A percentile compares a stretch with the other conserved stretches of the same genome.
These are phyloP conservation scores for Stephania cephalantha DNA, from an alignment of 164 flowering plant species.

Conservation along the genomic window DNA sequence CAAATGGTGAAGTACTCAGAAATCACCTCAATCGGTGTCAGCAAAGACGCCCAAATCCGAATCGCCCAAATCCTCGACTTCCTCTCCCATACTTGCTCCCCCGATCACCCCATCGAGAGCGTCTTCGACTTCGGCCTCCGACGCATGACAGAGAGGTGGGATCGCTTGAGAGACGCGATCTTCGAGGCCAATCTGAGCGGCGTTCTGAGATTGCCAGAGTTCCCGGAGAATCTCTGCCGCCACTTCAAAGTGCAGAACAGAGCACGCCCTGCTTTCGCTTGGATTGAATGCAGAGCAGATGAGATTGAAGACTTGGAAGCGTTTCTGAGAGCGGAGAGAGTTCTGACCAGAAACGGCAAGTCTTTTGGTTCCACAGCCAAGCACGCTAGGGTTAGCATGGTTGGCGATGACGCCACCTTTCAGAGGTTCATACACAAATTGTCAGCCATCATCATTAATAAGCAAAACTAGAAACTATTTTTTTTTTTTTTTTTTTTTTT, in stretches of 20 bases:
- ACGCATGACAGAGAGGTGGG: conserved; percentile 49
- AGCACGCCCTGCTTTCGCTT: conserved; percentile 74
- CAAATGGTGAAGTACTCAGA: conserved; percentile 46
- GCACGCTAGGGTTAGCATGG: conserved; percentile 39
- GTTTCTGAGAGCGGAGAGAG: conserved; percentile 43
- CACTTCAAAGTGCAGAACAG: conserved; percentile 16
- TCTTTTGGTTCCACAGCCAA: conserved; percentile 33
- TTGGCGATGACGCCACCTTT: conserved; percentile 22
- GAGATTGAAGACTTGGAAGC: conserved; percentile 46
- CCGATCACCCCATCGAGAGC: conserved; percentile 4
- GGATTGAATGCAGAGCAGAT: conserved; percentile 62
- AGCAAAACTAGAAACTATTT: too few species aligned
- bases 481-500: too few species aligned
- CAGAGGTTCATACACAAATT: conserved; percentile 20
- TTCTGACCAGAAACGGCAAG: conserved; percentile 55
- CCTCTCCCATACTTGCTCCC: conserved; percentile 28
- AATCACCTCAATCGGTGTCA: conserved; percentile 52
- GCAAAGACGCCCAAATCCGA: conserved; percentile 58
- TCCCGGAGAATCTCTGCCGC: conserved; percentile 28
- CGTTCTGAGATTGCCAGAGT: conserved; percentile 43
- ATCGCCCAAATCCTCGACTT: conserved; percentile 45
- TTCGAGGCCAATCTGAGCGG: conserved; percentile 18
- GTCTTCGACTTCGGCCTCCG: conserved; percentile 33
- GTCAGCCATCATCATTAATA: not conserved
- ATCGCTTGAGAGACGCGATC: conserved; percentile 32